Conservation (phyloP, 345 rosid species). For the Cochlearia excelsa region DNA sequence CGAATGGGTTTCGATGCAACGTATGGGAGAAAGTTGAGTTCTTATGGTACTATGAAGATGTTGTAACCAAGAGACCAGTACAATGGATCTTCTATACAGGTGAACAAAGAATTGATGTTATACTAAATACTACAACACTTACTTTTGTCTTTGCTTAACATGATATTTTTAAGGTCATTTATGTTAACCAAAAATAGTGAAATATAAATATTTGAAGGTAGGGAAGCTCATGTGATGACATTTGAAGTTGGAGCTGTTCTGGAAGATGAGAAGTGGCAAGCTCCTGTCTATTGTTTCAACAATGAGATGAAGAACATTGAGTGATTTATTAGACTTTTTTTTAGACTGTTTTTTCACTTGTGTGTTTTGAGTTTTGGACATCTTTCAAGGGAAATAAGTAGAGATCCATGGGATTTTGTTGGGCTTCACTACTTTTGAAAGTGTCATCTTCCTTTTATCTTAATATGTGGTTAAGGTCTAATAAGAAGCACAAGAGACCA, state of each 20-base stretch:
- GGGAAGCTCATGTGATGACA: conserved; percentile 60
- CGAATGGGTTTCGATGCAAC: conserved; percentile 52
- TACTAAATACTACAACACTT: no score
- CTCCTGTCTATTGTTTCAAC: conserved; percentile 55
- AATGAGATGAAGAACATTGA: conserved; percentile 5
- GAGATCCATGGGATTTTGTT: no score
- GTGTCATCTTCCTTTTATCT: no score
- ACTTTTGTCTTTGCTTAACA: not conserved
- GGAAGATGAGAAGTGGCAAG: conserved; percentile 60
- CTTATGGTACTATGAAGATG: conserved; percentile 64
- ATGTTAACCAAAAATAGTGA: conserved; percentile 6
- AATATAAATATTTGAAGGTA: conserved; percentile 34
- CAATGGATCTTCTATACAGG: conserved; percentile 62
- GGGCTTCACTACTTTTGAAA: no score
- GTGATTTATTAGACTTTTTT: not conserved
- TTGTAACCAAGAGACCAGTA: conserved; percentile 57
- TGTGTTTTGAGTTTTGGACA: no score
- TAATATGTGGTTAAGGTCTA: no score
- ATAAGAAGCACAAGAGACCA: no score
- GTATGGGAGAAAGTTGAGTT: conserved; percentile 67
- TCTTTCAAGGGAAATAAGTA: no score
- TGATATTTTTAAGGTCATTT: not conserved
- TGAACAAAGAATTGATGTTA: not conserved
- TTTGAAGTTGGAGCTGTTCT: conserved; percentile 65
- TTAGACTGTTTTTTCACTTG: no score